Evolutionary conservation across 2,329 filamentous ascomycete genomes (phyloP).

Genomic region (Botrytis aclada): DNA sequence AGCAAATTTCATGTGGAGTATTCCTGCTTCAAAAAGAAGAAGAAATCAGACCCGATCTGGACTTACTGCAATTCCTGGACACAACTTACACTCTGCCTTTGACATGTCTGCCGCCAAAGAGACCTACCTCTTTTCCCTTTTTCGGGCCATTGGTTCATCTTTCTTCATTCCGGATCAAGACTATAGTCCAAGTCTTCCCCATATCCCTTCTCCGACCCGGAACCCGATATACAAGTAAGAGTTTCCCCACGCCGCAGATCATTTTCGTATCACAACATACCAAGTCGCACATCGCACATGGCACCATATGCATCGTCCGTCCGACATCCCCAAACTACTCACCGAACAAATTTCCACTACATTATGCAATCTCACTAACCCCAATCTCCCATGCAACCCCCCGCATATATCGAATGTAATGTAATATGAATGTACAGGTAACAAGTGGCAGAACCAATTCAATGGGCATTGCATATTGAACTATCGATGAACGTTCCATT

Average conservation of each 20-base stretch:
- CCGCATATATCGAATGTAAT: slow-evolving; percentile 9
- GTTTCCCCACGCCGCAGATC: neutral
- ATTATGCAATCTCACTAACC: neutral
- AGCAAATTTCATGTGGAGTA: neutral
- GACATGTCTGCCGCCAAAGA: neutral
- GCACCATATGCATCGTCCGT: neutral
- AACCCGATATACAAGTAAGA: neutral
- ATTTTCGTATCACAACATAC: slow-evolving; percentile 3
- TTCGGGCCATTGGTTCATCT: no score
- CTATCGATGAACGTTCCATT: neutral
- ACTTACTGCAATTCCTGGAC: neutral
- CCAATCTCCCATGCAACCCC: neutral
- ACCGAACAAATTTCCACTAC: neutral
- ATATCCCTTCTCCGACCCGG: neutral
- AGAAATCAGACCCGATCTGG: neutral
- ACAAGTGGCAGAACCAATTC: neutral
- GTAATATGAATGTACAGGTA: neutral
- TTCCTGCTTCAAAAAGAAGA: neutral
- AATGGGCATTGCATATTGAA: neutral
- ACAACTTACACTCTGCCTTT: neutral
- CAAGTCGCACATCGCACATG: neutral
- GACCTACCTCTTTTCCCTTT: neutral
- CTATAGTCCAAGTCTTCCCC: neutral
- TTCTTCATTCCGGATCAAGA: neutral
- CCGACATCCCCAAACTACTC: neutral